phyloP scores from a whole-genome alignment of 805 yeast species.

The Saturnispora serradocipensis region DNA sequence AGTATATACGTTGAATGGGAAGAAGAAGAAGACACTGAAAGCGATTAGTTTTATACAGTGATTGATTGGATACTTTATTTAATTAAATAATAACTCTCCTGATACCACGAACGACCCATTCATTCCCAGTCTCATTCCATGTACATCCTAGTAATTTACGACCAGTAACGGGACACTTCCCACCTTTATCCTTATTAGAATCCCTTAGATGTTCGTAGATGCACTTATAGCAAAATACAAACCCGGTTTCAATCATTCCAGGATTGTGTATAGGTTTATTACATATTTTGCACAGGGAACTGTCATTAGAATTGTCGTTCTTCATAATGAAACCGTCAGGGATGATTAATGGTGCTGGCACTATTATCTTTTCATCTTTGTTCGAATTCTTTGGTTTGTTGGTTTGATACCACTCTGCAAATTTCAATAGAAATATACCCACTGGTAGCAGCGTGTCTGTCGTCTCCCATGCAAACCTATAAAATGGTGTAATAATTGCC shows the following conservation, averaged over 20 bases:
- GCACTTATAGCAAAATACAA: slow-evolving; percentile 83
- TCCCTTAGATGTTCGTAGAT: slow-evolving; percentile 55
- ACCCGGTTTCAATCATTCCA: slow-evolving; percentile 85
- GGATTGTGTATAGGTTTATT: slow-evolving; percentile 58
- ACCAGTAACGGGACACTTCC: slow-evolving; percentile 80
- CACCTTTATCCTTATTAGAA: slow-evolving; percentile 40
- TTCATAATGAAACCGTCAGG: neutral
- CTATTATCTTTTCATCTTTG: slow-evolving; percentile 6
- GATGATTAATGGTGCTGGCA: slow-evolving; percentile 14
- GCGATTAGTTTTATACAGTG: slow-evolving; percentile 19
- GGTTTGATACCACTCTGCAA: slow-evolving; percentile 85
- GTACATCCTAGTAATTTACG: slow-evolving; percentile 61
- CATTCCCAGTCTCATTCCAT: slow-evolving; percentile 45
- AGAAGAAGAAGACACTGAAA: slow-evolving; percentile 46
- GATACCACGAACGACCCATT: slow-evolving; percentile 69
- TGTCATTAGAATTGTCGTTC: slow-evolving; percentile 7
- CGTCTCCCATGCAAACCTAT: slow-evolving; percentile 20
- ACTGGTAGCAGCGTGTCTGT: slow-evolving; percentile 56
- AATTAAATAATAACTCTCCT: slow-evolving; percentile 52
- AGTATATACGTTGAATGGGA: slow-evolving; percentile 74
- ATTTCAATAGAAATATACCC: slow-evolving; percentile 72
- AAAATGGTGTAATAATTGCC: slow-evolving; percentile 16
- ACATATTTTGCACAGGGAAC: slow-evolving; percentile 58
- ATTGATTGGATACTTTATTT: neutral
- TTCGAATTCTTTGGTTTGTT: slow-evolving; percentile 36